These are phyloP conservation scores for Ananas comosus DNA, from an alignment of 176 grass and related monocot genomes.

Conservation along the genomic window DNA sequence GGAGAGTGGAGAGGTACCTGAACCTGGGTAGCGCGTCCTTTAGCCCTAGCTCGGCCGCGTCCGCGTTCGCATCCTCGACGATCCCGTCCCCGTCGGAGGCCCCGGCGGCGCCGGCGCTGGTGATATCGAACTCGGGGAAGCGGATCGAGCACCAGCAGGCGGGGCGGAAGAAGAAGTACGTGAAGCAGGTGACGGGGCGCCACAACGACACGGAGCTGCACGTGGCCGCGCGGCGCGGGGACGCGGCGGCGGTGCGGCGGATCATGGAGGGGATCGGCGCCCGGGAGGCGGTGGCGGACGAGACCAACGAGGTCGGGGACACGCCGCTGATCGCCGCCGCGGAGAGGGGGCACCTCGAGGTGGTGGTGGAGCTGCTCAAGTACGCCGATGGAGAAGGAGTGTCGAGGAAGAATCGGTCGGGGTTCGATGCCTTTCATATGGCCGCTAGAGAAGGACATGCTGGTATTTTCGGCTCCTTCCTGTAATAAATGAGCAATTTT, in stretches of 20 bases:
- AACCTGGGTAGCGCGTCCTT: background rate
- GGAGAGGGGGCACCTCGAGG: slow-evolving; percentile 55
- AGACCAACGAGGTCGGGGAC: slow-evolving; percentile 69
- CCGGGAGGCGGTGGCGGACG: slow-evolving; percentile 40
- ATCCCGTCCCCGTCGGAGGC: background rate
- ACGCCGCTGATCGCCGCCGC: slow-evolving; percentile 61
- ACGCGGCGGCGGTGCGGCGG: slow-evolving; percentile 25
- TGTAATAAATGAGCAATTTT: background rate
- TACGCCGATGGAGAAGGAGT: slow-evolving; percentile 48
- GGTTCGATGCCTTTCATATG: slow-evolving; percentile 75
- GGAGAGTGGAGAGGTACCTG: background rate
- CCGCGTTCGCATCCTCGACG: slow-evolving; percentile 14
- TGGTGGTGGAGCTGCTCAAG: slow-evolving; percentile 51
- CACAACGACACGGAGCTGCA: slow-evolving; percentile 87
- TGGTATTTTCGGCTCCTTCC: slow-evolving; percentile 28
- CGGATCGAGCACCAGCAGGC: slow-evolving; percentile 26
- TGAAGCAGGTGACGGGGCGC: slow-evolving; percentile 84
- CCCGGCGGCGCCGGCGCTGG: slow-evolving; percentile 20
- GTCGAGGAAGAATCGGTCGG: slow-evolving; percentile 54
- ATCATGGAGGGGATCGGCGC: slow-evolving; percentile 37
- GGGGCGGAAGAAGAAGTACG: slow-evolving; percentile 64
- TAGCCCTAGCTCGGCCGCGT: too few relatives aligned
- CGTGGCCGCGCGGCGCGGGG: slow-evolving; percentile 54
- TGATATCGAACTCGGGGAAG: slow-evolving; percentile 49
- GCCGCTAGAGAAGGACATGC: slow-evolving; percentile 61